A percentile compares a stretch with the other conserved stretches of the same genome.
Conservation (phyloP, 176 grass and related monocot genomes). For the Carex myosuroides region DNA sequence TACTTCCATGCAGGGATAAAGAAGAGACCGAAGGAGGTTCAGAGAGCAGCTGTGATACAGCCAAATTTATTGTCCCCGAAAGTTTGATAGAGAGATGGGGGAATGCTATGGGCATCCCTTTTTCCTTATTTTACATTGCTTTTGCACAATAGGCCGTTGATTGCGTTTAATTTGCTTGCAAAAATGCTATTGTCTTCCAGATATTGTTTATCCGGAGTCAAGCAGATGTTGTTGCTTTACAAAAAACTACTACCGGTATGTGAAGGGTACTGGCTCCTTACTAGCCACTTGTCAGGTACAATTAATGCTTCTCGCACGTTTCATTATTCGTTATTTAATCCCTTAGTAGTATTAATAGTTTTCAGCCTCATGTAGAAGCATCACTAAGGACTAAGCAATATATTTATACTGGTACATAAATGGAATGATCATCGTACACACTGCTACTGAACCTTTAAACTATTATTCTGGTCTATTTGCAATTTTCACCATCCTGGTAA, state of each 20-base stretch:
- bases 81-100: slow-evolving; percentile 89
- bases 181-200: slow-evolving; percentile 32
- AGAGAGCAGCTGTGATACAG: not conserved
- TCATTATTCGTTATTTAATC: not conserved
- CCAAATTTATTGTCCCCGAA: slow-evolving; percentile 48
- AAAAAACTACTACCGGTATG: slow-evolving; percentile 90
- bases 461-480: not conserved
- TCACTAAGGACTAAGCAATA: not conserved
- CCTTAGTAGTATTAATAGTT: not conserved
- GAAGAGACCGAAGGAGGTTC: slow-evolving; percentile 33
- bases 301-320: slow-evolving; percentile 11
- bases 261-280: slow-evolving; percentile 90
- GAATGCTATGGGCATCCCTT: slow-evolving; percentile 83
- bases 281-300: slow-evolving; percentile 64
- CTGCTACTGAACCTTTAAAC: slow-evolving; percentile 13
- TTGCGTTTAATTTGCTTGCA: slow-evolving; percentile 7
- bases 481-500: not conserved
- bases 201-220: slow-evolving; percentile 79
- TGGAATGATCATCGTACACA: too few species aligned
- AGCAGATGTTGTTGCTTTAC: slow-evolving; percentile 94
- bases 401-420: not conserved
- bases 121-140: slow-evolving; percentile 8
- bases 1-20: not conserved
- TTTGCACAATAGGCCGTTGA: not conserved
- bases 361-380: not conserved